A percentile compares a stretch with the other conserved stretches of the same genome.
phyloP scores from a whole-genome alignment of 2,329 filamentous ascomycete species.

The Cadophora malorum region DNA sequence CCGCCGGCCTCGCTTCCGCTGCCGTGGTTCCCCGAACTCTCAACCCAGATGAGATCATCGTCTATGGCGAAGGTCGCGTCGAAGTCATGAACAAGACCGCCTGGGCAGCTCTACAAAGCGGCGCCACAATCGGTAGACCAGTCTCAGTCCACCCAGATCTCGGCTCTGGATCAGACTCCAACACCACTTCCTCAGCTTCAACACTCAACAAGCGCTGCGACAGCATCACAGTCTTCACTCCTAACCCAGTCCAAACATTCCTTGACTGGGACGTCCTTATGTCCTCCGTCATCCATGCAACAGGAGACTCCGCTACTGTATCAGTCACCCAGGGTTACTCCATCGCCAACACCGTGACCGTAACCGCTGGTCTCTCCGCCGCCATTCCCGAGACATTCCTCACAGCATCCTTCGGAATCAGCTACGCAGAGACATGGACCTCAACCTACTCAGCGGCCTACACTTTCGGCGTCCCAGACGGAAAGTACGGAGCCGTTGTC shows the following conservation, averaged over 20 bases:
- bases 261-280: slow-evolving; percentile 50
- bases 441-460: slow-evolving; percentile 45
- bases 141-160: background rate
- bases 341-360: slow-evolving; percentile 45
- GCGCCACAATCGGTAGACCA: slow-evolving; percentile 16
- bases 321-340: slow-evolving; percentile 46
- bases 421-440: slow-evolving; percentile 46
- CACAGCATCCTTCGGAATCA: slow-evolving; percentile 37
- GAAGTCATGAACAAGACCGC: slow-evolving; percentile 41
- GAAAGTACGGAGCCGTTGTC: slow-evolving; percentile 50
- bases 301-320: slow-evolving; percentile 42
- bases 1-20: slow-evolving; percentile 23
- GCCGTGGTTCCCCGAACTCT: slow-evolving; percentile 28
- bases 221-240: slow-evolving; percentile 36
- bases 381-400: slow-evolving; percentile 44
- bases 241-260: slow-evolving; percentile 43
- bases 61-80: slow-evolving; percentile 38
- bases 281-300: slow-evolving; percentile 47
- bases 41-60: slow-evolving; percentile 39
- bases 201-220: slow-evolving; percentile 27
- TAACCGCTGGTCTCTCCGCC: slow-evolving; percentile 35
- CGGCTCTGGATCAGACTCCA: slow-evolving; percentile 18
- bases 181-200: background rate
- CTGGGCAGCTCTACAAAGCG: slow-evolving; percentile 35
- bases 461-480: slow-evolving; percentile 45